Base-by-base conservation (phyloP, 306 rosid genomes). In the Purshia tridentata region DNA sequence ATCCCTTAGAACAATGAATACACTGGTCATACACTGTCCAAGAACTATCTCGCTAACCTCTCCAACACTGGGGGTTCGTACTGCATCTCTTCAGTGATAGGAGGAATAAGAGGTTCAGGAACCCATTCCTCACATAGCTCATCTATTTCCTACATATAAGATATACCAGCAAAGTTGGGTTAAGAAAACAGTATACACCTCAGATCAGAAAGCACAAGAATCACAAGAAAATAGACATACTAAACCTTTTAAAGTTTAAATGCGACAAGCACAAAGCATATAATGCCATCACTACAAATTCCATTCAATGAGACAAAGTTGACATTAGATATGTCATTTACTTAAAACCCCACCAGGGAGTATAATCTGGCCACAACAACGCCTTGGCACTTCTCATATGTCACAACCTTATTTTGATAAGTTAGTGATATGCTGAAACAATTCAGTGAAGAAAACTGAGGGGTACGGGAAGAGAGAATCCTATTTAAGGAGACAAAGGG, bases 51-150 rank as follows among this genome's bases (percentile, higher is more conserved):
- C 79, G 88, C 99, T 76, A 81, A 95, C 99, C 98, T 95, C 81
- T 95, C 98, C 78, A 95, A 85, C 70, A 90, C 93, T 12, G 97
- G 98, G 39, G 99, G 92, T 78, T 90, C 97, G 64, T 70, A 80
- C 69, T 18, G 85, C 88, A 81, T 72, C 64, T 95, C 98, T 81
- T 95, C 70, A 35, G 85, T 76, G 64, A 95, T 70, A 41, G 89
- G 76, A 72, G 99, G 95, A 82, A 95, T 95, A 72, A 95, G 99
- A 46, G 99, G 80, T 73, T 91, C 98, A 22, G 96, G 99, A 79
- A 81, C 90, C 99, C 99, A 95, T 81, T 95, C 99, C 48, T 87
- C 88, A 74, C 99, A 95, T 66, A 95, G 67, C 76, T 95, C 98
- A 44, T 95, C 97, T 70, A 84, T 95, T 90, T 95, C 99, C 99